Evolutionary conservation across 2,329 filamentous ascomycete species (phyloP).

Genomic region (Dryadomyces sulphureus): DNA sequence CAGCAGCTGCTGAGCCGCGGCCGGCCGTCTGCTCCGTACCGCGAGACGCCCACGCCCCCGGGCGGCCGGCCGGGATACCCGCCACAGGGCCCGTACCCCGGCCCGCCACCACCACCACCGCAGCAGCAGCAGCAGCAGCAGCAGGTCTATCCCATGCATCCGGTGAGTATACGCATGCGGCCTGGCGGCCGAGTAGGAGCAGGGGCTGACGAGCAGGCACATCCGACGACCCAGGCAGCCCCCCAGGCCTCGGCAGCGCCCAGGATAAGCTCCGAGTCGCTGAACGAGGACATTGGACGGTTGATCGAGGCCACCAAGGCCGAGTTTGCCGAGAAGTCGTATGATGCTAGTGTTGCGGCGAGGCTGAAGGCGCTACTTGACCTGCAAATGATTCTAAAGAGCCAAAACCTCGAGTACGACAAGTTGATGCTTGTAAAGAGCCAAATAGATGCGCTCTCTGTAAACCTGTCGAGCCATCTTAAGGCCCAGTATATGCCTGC

Average conservation of each 20-base stretch:
- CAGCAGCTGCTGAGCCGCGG: constrained; percentile 37
- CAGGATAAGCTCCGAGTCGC: constrained; percentile 51
- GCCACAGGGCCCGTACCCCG: constrained; percentile 15
- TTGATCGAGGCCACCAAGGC: constrained; percentile 59
- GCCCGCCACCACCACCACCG: constrained; percentile 15
- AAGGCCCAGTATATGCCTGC: constrained; percentile 19
- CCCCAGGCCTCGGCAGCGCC: constrained; percentile 21
- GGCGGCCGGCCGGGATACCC: constrained; percentile 22
- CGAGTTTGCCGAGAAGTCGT: constrained; percentile 61
- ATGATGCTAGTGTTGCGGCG: constrained; percentile 61
- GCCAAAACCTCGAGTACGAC: constrained; percentile 61
- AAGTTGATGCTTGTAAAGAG: constrained; percentile 74
- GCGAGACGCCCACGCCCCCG: constrained; percentile 63
- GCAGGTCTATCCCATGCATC: constrained; percentile 15
- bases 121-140: constrained; percentile 16
- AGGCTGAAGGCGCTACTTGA: constrained; percentile 76
- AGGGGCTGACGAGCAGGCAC: no score
- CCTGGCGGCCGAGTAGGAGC: no score
- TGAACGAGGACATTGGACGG: constrained; percentile 71
- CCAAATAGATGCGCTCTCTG: constrained; percentile 66
- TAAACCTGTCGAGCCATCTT: constrained; percentile 38
- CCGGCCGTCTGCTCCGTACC: constrained; percentile 33
- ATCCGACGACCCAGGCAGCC: constrained; percentile 14
- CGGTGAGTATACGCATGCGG: constrained; percentile 8
- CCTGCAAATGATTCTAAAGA: constrained; percentile 66